Base-by-base conservation (phyloP, 2,329 filamentous ascomycete genomes). In the Furcasterigmium furcatum region DNA sequence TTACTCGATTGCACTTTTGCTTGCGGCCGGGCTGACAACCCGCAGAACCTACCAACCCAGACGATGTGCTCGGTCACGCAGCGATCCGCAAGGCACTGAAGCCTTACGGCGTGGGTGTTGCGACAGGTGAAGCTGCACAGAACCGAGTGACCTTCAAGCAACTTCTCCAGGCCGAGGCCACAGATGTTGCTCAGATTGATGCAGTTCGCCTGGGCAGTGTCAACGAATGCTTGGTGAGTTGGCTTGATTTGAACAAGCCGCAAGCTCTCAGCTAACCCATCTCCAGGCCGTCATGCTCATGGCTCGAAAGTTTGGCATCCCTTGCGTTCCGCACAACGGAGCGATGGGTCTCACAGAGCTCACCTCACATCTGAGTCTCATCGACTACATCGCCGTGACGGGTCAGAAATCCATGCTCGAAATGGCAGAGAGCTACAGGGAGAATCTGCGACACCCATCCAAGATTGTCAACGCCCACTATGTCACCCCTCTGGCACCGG, bases 101-200 rank as follows among this genome's bases (percentile, higher is more conserved):
- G 51, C 74, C 79, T 2, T 69, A 76, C 54, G 69, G 68, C 44
- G 82, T 87, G 50, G 81, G 80, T 44, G 83, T 87, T n/a, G 83
- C 83, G 10, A 87, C 83, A 0, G 83, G 83, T 40, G 83, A 87
- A 64, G 85, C 85, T 79, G 85, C 81, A 62, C 83, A 87, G 62
- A 87, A 87, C 64, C 76, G 83, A 24, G 79, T 86, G 43, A 82
- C 86, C 58, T 87, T 87, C 74, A 87, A 87, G 68, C 83, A 87
- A 58, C 74, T 86, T 45, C 73, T 87, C 16, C 74, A 79, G 52
- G 72, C 79, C 14, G 77, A 77, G 36, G 80, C 83, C 18, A 79
- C 85, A 55, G 83, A 84, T 49, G 74, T 86, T 19, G 80, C 81
- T 54, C 83, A 87, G 58, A 81, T 85, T 50, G 83, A 87, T 55